Evolutionary conservation across 257 asterid genomes (phyloP), one percentile per base, ranked within the genome.

Genomic region (Perilla frutescens): DNA sequence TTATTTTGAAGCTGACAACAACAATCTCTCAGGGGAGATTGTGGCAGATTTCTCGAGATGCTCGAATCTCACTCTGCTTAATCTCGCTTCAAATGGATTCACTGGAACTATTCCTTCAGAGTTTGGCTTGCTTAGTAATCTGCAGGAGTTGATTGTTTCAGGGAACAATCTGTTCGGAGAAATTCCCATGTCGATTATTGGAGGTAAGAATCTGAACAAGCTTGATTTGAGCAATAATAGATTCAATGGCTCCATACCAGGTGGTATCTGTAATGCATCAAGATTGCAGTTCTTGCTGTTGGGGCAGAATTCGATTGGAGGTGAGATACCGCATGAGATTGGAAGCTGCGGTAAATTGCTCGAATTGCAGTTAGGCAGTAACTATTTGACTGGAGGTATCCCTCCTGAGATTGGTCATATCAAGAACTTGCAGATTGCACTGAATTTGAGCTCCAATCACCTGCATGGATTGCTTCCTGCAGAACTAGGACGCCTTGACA

Each of bases 361-460:
- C 43, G 97, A 92, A 73, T 79, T 95, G 79, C 88, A 95, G 72
- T 43, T 95, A 78, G 94, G 94, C 15, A 83, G 88, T 66, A 94
- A 91, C 76, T 80, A 85, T 77, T 78, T 95, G 11, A 88, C 84
- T 12, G 99, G 99, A 43, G 82, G 20, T 63, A 87, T 95, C 67
- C 99, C 98, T 65, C 84, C 97, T 10, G 98, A 95, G 86, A 83
- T 95, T 36, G 90, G 98, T 14, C 96, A 29, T 72, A 84, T 95
- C 77, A 92, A 85, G 89, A 95, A 89, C 87, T 80, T 95, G 89
- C 98, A 92, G 84, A 92, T 92, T 68, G 77, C 98, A 2, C 62
- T 95, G 77, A 94, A 95, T 65, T 80, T 95, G 84, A 95, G 99
- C 85, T 86, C 65, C 49, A 95, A 95, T 80, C 87, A 81, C 74